These are phyloP conservation scores for Blastobotrys attinorum DNA, from an alignment of 805 yeast species.

Conservation along the genomic window DNA sequence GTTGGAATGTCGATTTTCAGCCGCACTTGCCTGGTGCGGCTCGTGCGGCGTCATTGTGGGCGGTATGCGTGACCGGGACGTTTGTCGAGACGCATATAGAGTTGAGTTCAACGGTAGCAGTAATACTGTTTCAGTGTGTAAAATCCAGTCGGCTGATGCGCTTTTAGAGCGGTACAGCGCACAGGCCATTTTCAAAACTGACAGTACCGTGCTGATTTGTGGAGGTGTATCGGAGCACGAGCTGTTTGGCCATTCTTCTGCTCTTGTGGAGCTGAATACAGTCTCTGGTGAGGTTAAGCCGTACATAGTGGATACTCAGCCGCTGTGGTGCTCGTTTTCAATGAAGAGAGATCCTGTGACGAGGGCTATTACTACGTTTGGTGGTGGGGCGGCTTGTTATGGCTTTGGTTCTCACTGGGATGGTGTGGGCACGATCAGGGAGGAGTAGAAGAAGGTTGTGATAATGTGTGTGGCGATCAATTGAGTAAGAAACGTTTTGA, in stretches of 20 bases:
- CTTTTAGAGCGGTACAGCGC: slow-evolving; percentile 37
- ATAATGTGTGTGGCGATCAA: too few species aligned
- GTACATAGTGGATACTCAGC: slow-evolving; percentile 7
- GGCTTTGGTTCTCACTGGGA: slow-evolving; percentile 65
- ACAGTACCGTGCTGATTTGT: slow-evolving; percentile 35
- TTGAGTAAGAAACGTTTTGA: too few species aligned
- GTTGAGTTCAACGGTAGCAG: slow-evolving; percentile 10
- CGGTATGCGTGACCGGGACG: slow-evolving; percentile 12
- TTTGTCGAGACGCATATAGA: slow-evolving; percentile 15
- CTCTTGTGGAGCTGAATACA: slow-evolving; percentile 31
- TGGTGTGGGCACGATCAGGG: too few species aligned
- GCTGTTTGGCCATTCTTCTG: slow-evolving; percentile 29
- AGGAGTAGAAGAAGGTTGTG: too few species aligned
- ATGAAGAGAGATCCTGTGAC: slow-evolving; percentile 10
- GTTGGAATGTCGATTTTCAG: slow-evolving; percentile 26
- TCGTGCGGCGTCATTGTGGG: slow-evolving; percentile 37
- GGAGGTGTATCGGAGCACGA: slow-evolving; percentile 49
- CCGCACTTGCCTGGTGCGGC: slow-evolving; percentile 31
- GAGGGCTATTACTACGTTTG: slow-evolving; percentile 30
- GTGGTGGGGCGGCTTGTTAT: slow-evolving; percentile 79
- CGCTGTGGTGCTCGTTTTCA: slow-evolving; percentile 25
- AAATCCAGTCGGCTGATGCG: slow-evolving; percentile 25
- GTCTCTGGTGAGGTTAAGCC: not conserved
- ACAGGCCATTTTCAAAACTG: slow-evolving; percentile 27
- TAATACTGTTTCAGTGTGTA: slow-evolving; percentile 28